A percentile compares a stretch with the other conserved stretches of the same genome.
Conservation (phyloP, 345 rosid genomes). For the Physaria fendleri region DNA sequence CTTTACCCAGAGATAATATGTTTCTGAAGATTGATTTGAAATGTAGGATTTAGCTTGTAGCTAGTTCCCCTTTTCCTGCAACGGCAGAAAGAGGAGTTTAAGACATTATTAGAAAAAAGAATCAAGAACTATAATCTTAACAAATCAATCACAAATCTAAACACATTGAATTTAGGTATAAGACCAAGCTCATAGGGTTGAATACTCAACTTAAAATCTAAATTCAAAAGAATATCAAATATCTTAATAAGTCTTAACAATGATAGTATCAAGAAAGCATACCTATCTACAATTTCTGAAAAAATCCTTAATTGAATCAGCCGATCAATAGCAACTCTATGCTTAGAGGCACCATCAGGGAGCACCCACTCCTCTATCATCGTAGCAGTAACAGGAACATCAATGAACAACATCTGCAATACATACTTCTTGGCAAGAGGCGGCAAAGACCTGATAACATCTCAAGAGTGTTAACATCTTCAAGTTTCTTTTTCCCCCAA, state of each 20-base stretch:
- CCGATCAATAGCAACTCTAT: conserved; percentile 71
- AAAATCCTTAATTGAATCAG: conserved; percentile 66
- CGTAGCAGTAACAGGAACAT: conserved; percentile 45
- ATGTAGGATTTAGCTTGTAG: conserved; percentile 66
- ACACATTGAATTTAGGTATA: background rate
- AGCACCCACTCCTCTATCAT: conserved; percentile 75
- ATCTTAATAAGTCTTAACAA: background rate
- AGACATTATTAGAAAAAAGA: background rate
- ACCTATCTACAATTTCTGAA: conserved; percentile 50
- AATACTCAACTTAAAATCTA: background rate
- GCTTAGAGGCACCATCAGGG: conserved; percentile 66
- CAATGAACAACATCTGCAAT: conserved; percentile 53
- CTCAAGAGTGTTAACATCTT: background rate
- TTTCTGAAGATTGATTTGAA: conserved; percentile 71
- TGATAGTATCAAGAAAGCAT: background rate
- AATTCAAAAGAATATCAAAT: background rate
- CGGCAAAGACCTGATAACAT: conserved; percentile 59
- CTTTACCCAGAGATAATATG: conserved; percentile 65
- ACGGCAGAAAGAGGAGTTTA: background rate
- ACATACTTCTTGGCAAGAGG: conserved; percentile 92
- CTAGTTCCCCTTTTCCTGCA: conserved; percentile 59
- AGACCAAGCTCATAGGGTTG: background rate
- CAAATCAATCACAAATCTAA: background rate
- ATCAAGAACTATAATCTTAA: background rate
- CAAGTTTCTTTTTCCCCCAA: background rate